Conservation (phyloP, 306 rosid species). For the Dicorynia guianensis region DNA sequence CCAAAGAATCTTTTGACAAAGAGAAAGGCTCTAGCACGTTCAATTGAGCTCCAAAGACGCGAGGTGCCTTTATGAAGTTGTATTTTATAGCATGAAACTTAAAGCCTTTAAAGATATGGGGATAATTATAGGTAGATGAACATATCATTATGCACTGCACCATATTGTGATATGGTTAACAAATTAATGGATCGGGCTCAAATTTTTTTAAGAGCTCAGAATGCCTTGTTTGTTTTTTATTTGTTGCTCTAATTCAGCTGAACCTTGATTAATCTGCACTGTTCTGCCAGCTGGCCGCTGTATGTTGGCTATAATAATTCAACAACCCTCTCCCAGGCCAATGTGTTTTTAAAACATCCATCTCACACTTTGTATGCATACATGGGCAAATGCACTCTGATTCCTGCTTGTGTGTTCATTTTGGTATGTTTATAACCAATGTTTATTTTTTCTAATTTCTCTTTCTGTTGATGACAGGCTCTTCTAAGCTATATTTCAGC, state of each 20-base stretch:
- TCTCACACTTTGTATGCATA: not conserved
- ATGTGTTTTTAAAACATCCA: not conserved
- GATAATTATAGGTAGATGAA: slow-evolving; percentile 4
- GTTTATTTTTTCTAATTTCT: slow-evolving; percentile 33
- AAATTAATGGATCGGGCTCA: slow-evolving; percentile 2
- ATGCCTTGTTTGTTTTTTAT: not conserved
- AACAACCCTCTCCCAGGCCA: not conserved
- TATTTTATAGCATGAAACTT: slow-evolving; percentile 16
- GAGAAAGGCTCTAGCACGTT: slow-evolving; percentile 95
- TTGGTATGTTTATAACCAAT: not conserved
- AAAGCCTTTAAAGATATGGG: slow-evolving; percentile 14
- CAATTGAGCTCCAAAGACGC: slow-evolving; percentile 91
- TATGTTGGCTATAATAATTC: not conserved
- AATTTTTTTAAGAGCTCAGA: not conserved
- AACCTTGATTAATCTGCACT: slow-evolving; percentile 21
- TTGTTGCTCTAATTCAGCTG: slow-evolving; percentile 17
- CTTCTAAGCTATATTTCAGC: slow-evolving; percentile 69
- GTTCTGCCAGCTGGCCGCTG: not conserved
- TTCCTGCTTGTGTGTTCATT: not conserved
- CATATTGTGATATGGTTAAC: not conserved
- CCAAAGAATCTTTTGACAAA: slow-evolving; percentile 97
- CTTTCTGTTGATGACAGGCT: slow-evolving; percentile 62
- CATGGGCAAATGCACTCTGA: not conserved
- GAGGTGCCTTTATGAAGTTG: slow-evolving; percentile 61
- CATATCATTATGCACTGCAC: slow-evolving; percentile 9